phyloP scores from a whole-genome alignment of 768 basidiomycete species.

The Lactarius hengduanensis region DNA sequence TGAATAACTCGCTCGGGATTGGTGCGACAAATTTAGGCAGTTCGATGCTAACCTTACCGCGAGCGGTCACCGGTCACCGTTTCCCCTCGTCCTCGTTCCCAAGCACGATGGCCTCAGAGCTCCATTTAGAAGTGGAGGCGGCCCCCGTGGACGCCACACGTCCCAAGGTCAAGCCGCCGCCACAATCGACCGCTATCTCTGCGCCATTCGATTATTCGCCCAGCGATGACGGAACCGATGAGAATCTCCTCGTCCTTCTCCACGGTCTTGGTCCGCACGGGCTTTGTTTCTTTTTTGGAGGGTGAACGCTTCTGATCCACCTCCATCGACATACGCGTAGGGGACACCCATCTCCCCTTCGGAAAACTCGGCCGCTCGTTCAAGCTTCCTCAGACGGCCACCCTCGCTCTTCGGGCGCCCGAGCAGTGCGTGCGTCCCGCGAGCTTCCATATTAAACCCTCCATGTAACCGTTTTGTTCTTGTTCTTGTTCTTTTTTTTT shows the following conservation, averaged over 20 bases:
- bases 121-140: constrained; percentile 17
- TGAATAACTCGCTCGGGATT: neutral
- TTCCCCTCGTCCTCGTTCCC: neutral
- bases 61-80: neutral
- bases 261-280: constrained; percentile 74
- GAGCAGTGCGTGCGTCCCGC: constrained; percentile 51
- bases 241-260: constrained; percentile 79
- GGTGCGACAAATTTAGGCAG: neutral
- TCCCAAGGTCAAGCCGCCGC: constrained; percentile 46
- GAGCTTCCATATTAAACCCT: neutral
- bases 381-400: constrained; percentile 87
- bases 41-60: neutral
- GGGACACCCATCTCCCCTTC: constrained; percentile 81
- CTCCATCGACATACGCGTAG: constrained; percentile 40
- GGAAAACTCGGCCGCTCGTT: constrained; percentile 66
- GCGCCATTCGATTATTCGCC: constrained; percentile 65
- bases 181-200: constrained; percentile 45
- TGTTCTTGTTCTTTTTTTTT: neutral
- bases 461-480: neutral
- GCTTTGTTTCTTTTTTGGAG: neutral
- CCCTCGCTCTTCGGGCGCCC: constrained; percentile 77
- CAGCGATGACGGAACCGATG: constrained; percentile 81
- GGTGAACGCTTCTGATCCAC: neutral
- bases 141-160: neutral
- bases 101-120: constrained; percentile 17